Base-by-base conservation (phyloP, 306 rosid genomes). In the Vicia sativa region DNA sequence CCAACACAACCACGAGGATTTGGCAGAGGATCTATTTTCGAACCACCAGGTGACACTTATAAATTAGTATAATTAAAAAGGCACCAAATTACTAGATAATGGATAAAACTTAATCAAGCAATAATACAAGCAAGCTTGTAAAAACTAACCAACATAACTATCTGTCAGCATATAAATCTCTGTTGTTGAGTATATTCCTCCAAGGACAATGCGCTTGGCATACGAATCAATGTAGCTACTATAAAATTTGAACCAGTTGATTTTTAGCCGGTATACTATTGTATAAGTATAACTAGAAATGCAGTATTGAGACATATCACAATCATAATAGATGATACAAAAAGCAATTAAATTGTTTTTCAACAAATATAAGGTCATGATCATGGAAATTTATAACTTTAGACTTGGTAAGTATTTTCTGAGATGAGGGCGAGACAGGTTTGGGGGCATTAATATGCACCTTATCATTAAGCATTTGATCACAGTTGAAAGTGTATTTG, bases 81-180 rank as follows among this genome's bases (percentile, higher is more conserved):
- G 65, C 50, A 58, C 38, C 19, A 42, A 75, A 71, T 11, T 45
- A 68, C 72, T 5, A 25, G 41, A 63, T 16, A 50, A 65, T 48
- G 48, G 34, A 43, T 43, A 28, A 61, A 39, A 72, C 9, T 21
- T 52, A 56, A 73, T 62, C 62, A 66, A 75, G 48, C 62, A 70
- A 70, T 13, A 29, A 29, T 3, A 4, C 3, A 52, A n/a, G 35
- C 21, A 61, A 75, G 43, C 35, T 61, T 21, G 11, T 28, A 65
- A 38, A 72, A 73, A 59, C 74, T 69, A 62, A 90, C 95, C 96
- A 60, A 96, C 81, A 70, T 97, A 90, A 38, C 44, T 72, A 78
- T 93, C 97, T 19, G 96, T 85, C 68, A 93, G 89, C 99, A 90
- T 90, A 81, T 90, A 93, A 65, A 93, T 85, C 87, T 93, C 99